Base-by-base conservation (phyloP, 306 rosid genomes). In the Benincasa hispida region DNA sequence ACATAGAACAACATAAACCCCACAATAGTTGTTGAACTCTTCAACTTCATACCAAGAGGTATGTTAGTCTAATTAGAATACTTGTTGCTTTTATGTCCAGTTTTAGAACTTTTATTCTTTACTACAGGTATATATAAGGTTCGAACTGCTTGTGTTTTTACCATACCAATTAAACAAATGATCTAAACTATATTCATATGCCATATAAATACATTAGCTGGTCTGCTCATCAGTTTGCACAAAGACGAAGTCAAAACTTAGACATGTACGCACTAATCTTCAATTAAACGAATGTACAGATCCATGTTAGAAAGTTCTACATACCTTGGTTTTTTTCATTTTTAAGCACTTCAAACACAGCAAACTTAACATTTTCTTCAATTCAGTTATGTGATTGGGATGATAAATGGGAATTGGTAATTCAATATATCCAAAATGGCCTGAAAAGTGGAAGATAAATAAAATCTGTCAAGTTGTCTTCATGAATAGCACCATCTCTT, bases 321-420 rank as follows among this genome's bases (percentile, higher is more conserved):
- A 68, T 89, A 94, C 99, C 97, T 94, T 92, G 79, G 74, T 89
- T 81, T 79, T 87, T 83, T 48, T 48, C 53, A 48, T 48, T 48
- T 17, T 48, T 48, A 50, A 50, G 55, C 55, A 50, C 21, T 50
- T 50, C 21, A 50, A 50, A 50, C n/a, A 50, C 9, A 14, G 55
- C 55, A 50, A 50, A 9, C 55, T 50, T 50, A 50, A 15, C 55
- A 17, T 50, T 21, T 86, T 88, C 99, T 17, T 50, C 55, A 17
- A 15, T 50, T 50, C 55, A 17, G 55, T 50, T 17, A 50, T 17
- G 21, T 50, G 18, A 50, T 50, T 17, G 55, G 55, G 55, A 50
- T 50, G 55, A 14, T 50, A 17, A 18, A 17, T 50, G 21, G 55
- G 55, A 17, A 50, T 17, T 17, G 21, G n/a, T 50, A 50, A 50